Evolutionary conservation across 2,329 filamentous ascomycete species (phyloP), one percentile per base, ranked within the genome.

Genomic region (Ophiostoma novo-ulmi): DNA sequence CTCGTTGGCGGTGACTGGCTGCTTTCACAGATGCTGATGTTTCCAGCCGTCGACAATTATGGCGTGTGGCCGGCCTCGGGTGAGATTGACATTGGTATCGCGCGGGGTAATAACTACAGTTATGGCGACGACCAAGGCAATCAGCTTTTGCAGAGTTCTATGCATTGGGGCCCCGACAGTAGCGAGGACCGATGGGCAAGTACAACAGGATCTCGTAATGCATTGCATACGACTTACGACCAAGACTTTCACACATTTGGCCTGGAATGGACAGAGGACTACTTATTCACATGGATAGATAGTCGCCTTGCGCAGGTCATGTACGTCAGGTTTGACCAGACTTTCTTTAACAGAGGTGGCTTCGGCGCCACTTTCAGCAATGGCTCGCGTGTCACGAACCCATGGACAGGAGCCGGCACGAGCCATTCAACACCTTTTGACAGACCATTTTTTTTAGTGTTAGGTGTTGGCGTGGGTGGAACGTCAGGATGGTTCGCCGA

Each of bases 401-500:
- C 71, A 5, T 72, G 72, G 72, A 26, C 38, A 0, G 69, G 69
- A 1, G 20, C 67, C 1, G 70, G 72, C 6, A 70, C 69, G 14
- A 58, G 69, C 20, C 69, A 64, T 14, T 58, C 65, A 8, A 81
- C 84, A 3, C 84, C 84, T 0, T 86, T 86, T 75, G 84, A 86
- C 75, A 80, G 85, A 74, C 74, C 78, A 0, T 85, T 86, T 73
- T 85, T 83, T 73, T 77, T 86, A 20, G 82, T 85, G 48, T 75
- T 85, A 36, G 84, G 84, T 73, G 82, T 85, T 1, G 84, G 83
- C 0, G 82, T 85, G 44, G 84, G 84, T 1, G 77, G 79, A 55
- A 81, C 76, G 7, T 84, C 83, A 70, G 83, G 83, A 20, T 85
- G 80, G 78, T 85, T 85, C 75, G 38, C 64, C 10, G 72, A 73